Base-by-base conservation (phyloP, 192 early-diverging fungal genomes). In the Geranomyces michiganensis region DNA sequence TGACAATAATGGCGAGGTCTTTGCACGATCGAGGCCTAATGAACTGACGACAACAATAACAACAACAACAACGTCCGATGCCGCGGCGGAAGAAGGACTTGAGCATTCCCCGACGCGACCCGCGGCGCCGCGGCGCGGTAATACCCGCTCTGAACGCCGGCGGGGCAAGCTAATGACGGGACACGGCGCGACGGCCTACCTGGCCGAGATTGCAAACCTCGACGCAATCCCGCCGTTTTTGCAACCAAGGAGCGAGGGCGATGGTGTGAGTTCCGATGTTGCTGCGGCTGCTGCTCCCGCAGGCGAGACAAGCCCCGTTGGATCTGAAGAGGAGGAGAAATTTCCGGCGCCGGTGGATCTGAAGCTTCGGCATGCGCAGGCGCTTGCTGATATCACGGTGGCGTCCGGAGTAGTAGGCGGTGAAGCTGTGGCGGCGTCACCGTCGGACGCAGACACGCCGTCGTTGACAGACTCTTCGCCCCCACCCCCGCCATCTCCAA, bases 111-210 rank as follows among this genome's bases (percentile, higher is more conserved):
- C 48, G n/a, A 47, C 26, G 8, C 22, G 33, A 27, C 36, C 58
- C 13, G 36, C 36, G 36, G 36, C 36, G 36, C 51, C 51, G 17
- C 71, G 62, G 8, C 53, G 41, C 0, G 17, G 29, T 13, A 32
- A 67, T 19, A 58, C 71, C 9, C 51, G 43, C 29, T 41, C 15
- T 51, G 64, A 66, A 46, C 62, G 71, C 22, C 71, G 70, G 31
- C 59, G 62, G 17, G 63, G 71, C 15, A 29, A 73, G 26, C 15
- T 67, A n/a, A 21, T 65, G 19, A 63, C 63, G 15, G 26, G 29
- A 8, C 36, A 32, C 22, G 58, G 56, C 41, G 53, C 66, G 17
- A 45, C n/a, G 26, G 71, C 36, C 45, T 33, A 64, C 6, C 62
- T 51, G 13, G 32, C 59, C 46, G 36, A n/a, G 12, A 22, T 7